phyloP scores from a whole-genome alignment of 2,329 filamentous ascomycete genomes.

The Colletotrichum liriopes region DNA sequence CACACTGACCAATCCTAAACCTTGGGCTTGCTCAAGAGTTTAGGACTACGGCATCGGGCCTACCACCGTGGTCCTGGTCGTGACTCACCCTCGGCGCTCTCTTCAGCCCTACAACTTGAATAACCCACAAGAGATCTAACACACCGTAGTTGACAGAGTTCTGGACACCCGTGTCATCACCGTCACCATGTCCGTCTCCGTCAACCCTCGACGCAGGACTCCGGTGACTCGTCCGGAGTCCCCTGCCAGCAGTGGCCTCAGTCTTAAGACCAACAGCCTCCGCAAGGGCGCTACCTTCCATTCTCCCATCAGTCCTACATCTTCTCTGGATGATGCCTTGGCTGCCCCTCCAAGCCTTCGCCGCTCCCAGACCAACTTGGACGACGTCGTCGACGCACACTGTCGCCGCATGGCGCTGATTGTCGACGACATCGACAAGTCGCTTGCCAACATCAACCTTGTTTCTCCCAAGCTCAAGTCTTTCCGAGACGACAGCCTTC shows the following conservation, averaged over 20 bases:
- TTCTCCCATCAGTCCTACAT: conserved; percentile 57
- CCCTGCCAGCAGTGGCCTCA: conserved; percentile 59
- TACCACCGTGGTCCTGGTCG: conserved; percentile 43
- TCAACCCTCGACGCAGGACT: conserved; percentile 64
- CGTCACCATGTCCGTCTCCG: conserved; percentile 60
- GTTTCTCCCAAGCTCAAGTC: conserved; percentile 56
- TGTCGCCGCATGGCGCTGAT: conserved; percentile 78
- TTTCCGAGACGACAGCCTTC: conserved; percentile 70
- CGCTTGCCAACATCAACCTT: conserved; percentile 65
- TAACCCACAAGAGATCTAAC: conserved; percentile 43
- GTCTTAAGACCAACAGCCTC: conserved; percentile 71
- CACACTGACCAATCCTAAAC: conserved; percentile 41
- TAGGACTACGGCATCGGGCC: conserved; percentile 36
- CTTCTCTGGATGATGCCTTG: conserved; percentile 60
- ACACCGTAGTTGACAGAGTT: conserved; percentile 46
- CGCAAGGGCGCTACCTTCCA: conserved; percentile 81
- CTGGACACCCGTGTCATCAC: conserved; percentile 51
- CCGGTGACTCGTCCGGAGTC: conserved; percentile 58
- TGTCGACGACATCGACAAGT: conserved; percentile 76
- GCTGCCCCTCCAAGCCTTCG: conserved; percentile 67
- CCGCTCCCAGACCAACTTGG: conserved; percentile 79
- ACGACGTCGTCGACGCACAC: conserved; percentile 80
- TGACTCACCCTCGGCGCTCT: conserved; percentile 52
- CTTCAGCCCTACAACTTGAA: conserved; percentile 44
- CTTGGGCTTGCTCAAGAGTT: conserved; percentile 34